Base-by-base conservation (phyloP, 306 rosid genomes). In the Lupinus albus region DNA sequence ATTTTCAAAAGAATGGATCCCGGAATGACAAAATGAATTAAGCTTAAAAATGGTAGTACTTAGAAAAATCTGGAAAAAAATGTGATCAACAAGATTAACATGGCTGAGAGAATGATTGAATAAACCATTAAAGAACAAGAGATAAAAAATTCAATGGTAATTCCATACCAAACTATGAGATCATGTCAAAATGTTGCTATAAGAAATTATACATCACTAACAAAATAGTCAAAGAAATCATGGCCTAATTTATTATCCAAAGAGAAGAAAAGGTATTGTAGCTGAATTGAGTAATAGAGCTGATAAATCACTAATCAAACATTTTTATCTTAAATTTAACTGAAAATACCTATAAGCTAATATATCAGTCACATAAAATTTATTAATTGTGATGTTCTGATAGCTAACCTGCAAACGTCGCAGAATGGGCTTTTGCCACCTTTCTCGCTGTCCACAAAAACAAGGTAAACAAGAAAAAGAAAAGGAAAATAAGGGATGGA, bases 371-470 rank as follows among this genome's bases (percentile, higher is more conserved):
- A 33, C 18, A 55, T 25, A 25, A 9, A 72, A 63, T 11, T 39
- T 48, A 25, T 18, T 47, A 11, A 64, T 7, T 20, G 35, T 51
- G 16, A 51, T 25, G 57, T 66, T 41, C 59, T 52, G 16, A 65
- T 71, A 73, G 18, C 75, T 44, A 61, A 80, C 84, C 84, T 80
- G 84, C 57, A 76, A 62, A 30, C 84, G 84, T 5, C 84, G 79
- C 79, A 81, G 56, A 67, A 81, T 21, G 28, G 84, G 84, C 76
- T 81, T 81, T 56, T 72, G 79, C 81, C 81, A 76, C 25, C 49
- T 60, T 72, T 76, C 78, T 61, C 84, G 70, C 84, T 81, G 81
- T 66, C 67, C 33, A 30, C 41, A 76, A 25, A 25, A 25, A 25
- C 30, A 25, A 11, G 18, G 46, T 11, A 61, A 36, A 51, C 44